Evolutionary conservation across 2,329 filamentous ascomycete species (phyloP), one percentile per base, ranked within the genome.

Genomic region (Cytospora chrysosperma): DNA sequence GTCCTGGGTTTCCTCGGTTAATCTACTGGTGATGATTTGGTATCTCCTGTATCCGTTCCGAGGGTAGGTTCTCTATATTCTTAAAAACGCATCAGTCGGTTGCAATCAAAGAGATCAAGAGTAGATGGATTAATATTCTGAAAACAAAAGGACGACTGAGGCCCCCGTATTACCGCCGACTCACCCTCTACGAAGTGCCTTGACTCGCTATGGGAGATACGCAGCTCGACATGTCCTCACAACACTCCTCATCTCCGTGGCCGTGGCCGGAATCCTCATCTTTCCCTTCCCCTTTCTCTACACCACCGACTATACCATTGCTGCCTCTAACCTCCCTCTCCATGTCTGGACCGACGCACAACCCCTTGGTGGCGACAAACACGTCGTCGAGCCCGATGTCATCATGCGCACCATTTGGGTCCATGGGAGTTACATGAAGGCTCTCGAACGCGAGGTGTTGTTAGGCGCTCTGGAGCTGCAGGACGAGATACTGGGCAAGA

Each of bases 351-450:
- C 90, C 28, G 88, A 88, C 43, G 89, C 88, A 7, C 85, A 86
- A 65, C 85, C 88, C 30, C 78, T 90, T 60, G 51, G n/a, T 24
- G 76, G 83, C 40, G 83, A 84, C 55, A 78, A 79, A 60, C 75
- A 76, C 5, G 72, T 76, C 28, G 78, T 80, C 52, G 76, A 80
- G 59, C 83, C 88, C 4, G 90, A 94, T 73, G 86, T 94, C n/a
- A 86, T 90, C 62, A 90, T 94, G 85, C 88, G 90, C 68, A 91
- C 91, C 63, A 84, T 92, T 62, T 94, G 91, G 91, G 83, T 94
- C 19, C 90, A 93, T 71, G 90, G 89, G 67, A 88, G 85, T 73
- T 93, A 93, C 72, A 93, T 93, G 88, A 82, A 87, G 70, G 91
- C 90, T 13, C 80, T 94, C 40, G 81, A 90, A 56, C 81, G 81